A percentile compares a stretch with the other conserved stretches of the same genome.
phyloP scores from a whole-genome alignment of 306 rosid species.

The Cicer yamashitae region DNA sequence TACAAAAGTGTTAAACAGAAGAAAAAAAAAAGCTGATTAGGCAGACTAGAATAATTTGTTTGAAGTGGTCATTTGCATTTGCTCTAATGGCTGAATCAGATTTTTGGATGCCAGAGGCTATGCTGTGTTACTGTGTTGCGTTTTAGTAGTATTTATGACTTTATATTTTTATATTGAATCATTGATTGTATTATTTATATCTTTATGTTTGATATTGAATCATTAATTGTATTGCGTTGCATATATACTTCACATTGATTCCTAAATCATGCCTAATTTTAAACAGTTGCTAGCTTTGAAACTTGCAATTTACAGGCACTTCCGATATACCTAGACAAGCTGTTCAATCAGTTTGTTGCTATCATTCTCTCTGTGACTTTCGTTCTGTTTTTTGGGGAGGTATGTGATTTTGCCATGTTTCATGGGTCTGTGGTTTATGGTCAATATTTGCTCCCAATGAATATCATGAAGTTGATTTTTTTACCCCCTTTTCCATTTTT shows the following conservation, averaged over 20 bases:
- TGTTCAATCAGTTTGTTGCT: constrained; percentile 88
- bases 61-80: constrained; percentile 28
- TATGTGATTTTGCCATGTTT: constrained; percentile 38
- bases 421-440: constrained; percentile 25
- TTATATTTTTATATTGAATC: constrained; percentile 6
- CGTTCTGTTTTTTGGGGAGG: constrained; percentile 89
- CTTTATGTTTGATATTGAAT: constrained; percentile 1
- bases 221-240: neutral
- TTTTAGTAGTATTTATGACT: no score
- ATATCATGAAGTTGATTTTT: constrained; percentile 3
- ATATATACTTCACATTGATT: constrained; percentile 7
- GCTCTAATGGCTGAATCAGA: neutral
- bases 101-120: constrained; percentile 8
- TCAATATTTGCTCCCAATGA: constrained; percentile 21
- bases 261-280: constrained; percentile 29
- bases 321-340: constrained; percentile 84
- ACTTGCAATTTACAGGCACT: constrained; percentile 77
- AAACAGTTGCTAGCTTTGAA: constrained; percentile 44
- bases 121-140: neutral
- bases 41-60: constrained; percentile 11
- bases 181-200: neutral
- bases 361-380: constrained; percentile 94
- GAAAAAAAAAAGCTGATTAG: neutral
- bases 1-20: neutral
- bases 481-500: neutral